Conservation (phyloP, 2,329 filamentous ascomycete species). For the Diaporthe ampelina region DNA sequence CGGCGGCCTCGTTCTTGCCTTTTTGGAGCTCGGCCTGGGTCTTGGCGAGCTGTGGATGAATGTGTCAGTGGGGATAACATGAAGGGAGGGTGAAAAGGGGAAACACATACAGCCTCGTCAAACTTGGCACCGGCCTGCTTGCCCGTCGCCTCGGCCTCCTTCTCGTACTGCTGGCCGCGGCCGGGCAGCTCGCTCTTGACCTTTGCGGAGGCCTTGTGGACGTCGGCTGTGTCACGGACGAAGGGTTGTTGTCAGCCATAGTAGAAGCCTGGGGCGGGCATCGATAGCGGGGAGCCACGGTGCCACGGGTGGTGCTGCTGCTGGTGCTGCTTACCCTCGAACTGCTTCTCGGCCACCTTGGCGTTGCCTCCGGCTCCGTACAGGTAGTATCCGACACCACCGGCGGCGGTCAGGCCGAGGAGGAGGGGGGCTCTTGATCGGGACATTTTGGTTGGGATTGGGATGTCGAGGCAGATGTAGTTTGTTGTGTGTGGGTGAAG, state of each 20-base stretch:
- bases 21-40: conserved; percentile 73
- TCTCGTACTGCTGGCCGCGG: conserved; percentile 72
- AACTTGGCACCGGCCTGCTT: conserved; percentile 74
- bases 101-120: conserved; percentile 74
- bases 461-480: not conserved
- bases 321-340: conserved; percentile 78
- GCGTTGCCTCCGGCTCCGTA: conserved; percentile 87
- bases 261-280: not conserved
- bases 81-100: too few relatives aligned
- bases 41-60: conserved; percentile 67
- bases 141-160: conserved; percentile 73
- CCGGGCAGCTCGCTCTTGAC: conserved; percentile 77
- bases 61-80: too few relatives aligned
- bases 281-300: too few relatives aligned
- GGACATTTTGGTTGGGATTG: conserved; percentile 55
- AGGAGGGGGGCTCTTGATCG: conserved; percentile 61
- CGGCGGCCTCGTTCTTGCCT: conserved; percentile 72
- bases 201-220: conserved; percentile 76
- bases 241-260: conserved; percentile 46
- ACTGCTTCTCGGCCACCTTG: conserved; percentile 86
- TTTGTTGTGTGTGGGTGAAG: not conserved
- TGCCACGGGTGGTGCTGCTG: not conserved
- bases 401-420: conserved; percentile 74
- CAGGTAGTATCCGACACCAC: conserved; percentile 88
- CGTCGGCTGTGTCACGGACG: too few relatives aligned